Evolutionary conservation across 805 yeast genomes (phyloP).

Genomic region (Scheffersomyces stipitis): DNA sequence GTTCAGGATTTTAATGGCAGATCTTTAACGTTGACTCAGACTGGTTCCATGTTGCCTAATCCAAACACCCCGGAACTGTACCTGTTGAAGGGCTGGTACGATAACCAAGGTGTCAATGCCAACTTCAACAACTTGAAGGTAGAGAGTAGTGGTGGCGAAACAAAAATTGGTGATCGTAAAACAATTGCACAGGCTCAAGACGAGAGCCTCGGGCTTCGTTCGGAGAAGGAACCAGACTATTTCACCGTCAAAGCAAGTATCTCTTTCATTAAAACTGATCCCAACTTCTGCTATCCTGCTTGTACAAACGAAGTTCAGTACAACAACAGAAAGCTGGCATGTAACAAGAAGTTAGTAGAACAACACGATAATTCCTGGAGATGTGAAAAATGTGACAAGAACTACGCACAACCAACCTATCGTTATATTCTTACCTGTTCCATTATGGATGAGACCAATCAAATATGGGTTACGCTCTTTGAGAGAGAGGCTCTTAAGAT

Average conservation of each 20-base stretch:
- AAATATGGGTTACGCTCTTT: conserved; percentile 82
- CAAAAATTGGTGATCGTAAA: conserved; percentile 54
- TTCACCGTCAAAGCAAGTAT: conserved; percentile 75
- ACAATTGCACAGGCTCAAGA: conserved; percentile 64
- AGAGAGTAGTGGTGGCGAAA: conserved; percentile 40
- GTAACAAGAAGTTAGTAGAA: conserved; percentile 83
- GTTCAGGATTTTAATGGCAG: conserved; percentile 89
- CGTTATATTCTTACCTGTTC: conserved; percentile 78
- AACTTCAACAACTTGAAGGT: conserved; percentile 60
- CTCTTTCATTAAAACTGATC: conserved; percentile 67
- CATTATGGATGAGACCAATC: conserved; percentile 79
- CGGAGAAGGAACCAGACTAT: conserved; percentile 76
- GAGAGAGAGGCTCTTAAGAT: conserved; percentile 78
- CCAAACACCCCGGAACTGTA: conserved; percentile 92
- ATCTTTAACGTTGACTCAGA: conserved; percentile 73
- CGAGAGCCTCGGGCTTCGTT: conserved; percentile 60
- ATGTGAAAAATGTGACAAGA: conserved; percentile 86
- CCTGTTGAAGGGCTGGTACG: conserved; percentile 92
- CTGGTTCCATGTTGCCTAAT: conserved; percentile 71
- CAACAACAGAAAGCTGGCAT: conserved; percentile 26
- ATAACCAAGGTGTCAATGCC: conserved; percentile 66
- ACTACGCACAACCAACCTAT: conserved; percentile 66
- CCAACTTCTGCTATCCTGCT: conserved; percentile 87
- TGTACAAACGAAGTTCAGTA: conserved; percentile 47
- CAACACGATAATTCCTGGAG: conserved; percentile 76